These are phyloP conservation scores for Neurospora hispaniola DNA, from an alignment of 495 filamentous ascomycete species.

Conservation along the genomic window DNA sequence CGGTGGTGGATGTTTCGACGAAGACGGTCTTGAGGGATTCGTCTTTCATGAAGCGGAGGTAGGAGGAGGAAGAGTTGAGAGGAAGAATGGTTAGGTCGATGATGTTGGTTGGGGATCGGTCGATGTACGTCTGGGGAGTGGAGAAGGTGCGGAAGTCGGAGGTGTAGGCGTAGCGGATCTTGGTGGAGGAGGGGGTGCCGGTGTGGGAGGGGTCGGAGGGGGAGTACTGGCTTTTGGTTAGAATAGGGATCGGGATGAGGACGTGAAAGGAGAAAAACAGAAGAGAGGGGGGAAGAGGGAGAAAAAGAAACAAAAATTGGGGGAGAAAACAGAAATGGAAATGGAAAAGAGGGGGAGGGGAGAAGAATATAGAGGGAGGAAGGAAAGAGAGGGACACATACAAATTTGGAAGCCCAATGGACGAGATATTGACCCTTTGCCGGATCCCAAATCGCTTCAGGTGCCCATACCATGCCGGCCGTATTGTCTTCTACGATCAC, in stretches of 20 bases:
- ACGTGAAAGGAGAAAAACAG: no score
- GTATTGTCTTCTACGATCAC: conserved; percentile 37
- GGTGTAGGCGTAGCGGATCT: conserved; percentile 35
- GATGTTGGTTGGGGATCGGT: conserved; percentile 34
- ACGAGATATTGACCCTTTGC: conserved; percentile 40
- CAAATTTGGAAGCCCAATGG: conserved; percentile 44
- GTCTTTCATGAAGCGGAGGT: conserved; percentile 43
- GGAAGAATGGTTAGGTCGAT: conserved; percentile 35
- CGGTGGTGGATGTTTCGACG: conserved; percentile 32
- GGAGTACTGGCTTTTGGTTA: conserved; percentile 20
- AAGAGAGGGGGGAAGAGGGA: neutral
- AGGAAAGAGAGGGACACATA: conserved; percentile 14
- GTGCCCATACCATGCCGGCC: conserved; percentile 48
- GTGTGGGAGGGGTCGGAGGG: conserved; percentile 28
- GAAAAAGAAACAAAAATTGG: no score
- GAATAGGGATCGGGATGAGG: no score
- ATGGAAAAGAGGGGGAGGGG: neutral
- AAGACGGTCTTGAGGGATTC: conserved; percentile 42
- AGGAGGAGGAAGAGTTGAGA: conserved; percentile 11
- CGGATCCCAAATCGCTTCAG: conserved; percentile 42
- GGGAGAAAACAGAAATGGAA: neutral
- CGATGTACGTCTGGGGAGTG: conserved; percentile 31
- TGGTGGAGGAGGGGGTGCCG: conserved; percentile 29
- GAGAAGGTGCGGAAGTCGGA: conserved; percentile 33
- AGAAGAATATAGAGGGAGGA: neutral